Percentiles rank a stretch among this genome's conserved stretches.
Conservation (phyloP, 352 stramenopile genomes). For the Phytophthora vignae region DNA sequence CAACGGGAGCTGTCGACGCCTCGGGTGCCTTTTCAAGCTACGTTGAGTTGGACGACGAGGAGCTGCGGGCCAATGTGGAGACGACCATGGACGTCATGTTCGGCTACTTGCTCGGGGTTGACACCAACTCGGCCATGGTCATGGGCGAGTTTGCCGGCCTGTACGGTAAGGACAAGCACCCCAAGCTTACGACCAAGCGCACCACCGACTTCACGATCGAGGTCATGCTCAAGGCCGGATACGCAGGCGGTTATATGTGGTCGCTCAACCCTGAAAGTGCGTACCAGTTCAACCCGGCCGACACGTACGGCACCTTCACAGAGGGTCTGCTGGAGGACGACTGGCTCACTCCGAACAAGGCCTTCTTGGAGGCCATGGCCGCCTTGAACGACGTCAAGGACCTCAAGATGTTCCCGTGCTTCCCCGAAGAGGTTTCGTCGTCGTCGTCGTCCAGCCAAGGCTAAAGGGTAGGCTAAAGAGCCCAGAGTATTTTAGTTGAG, state of each 20-base stretch:
- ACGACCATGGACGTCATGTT: conserved; percentile 73
- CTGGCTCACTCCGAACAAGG: conserved; percentile 72
- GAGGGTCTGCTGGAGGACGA: conserved; percentile 75
- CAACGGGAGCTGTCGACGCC: conserved; percentile 20
- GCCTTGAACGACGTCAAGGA: conserved; percentile 59
- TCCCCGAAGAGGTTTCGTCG: conserved; percentile 35
- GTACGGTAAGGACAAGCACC: conserved; percentile 60
- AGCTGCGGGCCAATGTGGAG: conserved; percentile 60
- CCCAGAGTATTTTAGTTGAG: not conserved
- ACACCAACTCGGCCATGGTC: conserved; percentile 54
- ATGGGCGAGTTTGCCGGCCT: conserved; percentile 73
- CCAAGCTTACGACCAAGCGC: conserved; percentile 60
- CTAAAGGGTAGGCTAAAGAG: not conserved
- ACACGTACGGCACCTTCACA: conserved; percentile 64
- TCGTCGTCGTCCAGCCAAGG: conserved; percentile 18
- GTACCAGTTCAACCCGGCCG: conserved; percentile 75
- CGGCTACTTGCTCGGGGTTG: conserved; percentile 46
- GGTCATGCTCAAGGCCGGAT: conserved; percentile 56
- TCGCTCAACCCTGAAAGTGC: conserved; percentile 75
- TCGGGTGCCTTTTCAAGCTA: conserved; percentile 37
- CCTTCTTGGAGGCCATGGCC: conserved; percentile 64
- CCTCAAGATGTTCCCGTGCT: conserved; percentile 72
- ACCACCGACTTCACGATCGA: conserved; percentile 71
- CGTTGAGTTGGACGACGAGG: conserved; percentile 54
- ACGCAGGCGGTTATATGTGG: conserved; percentile 79